Base-by-base conservation (phyloP, 192 early-diverging fungal species). In the Backusella mclennaniae region DNA sequence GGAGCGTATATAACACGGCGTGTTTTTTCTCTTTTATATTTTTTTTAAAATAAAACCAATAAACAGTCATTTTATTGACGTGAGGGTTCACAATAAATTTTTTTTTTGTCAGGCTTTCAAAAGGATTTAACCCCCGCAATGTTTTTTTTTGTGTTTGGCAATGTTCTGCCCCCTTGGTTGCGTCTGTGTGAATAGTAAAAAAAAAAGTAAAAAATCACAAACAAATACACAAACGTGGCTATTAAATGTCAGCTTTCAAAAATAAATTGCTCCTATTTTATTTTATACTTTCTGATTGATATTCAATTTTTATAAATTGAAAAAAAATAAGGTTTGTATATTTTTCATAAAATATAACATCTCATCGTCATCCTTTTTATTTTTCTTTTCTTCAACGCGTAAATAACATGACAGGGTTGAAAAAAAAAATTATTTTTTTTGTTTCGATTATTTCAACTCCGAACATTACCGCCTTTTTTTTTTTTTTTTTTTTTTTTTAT, bases 171-270 rank as follows among this genome's bases (percentile, higher is more conserved):
- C 23, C 53, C 53, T 26, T 59, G 8, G 11, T 23, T 21, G n/a
- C 7, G 21, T 59, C n/a, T 59, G 53, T 59, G 53, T 59, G 21
- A 59, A 59, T 6, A 21, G 52, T 53, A 15, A 3, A 33, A 33
- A 44, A 44, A 44, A 53, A 53, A 53, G 52, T 53, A 9, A 4
- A 39, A 9, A 52, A 56, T 26, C 53, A 56, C 53, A 56, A 56
- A 56, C 53, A 56, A 56, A 56, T 56, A 23, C 53, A 56, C 12
- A 35, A 67, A 67, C 35, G 66, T 67, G 66, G 66, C 35, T 67
- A 67, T 67, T 67, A 15, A 67, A 67, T 67, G 66, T 67, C 66
- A 67, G 66, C 66, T 67, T 67, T 67, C 66, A 67, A 67, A 67
- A 67, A 67, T 71, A 67, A 67, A 67, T 71, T 46, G n/a, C 26